These are phyloP conservation scores for Chenopodium suecicum DNA, from an alignment of 148 eudicot species.

Conservation along the genomic window DNA sequence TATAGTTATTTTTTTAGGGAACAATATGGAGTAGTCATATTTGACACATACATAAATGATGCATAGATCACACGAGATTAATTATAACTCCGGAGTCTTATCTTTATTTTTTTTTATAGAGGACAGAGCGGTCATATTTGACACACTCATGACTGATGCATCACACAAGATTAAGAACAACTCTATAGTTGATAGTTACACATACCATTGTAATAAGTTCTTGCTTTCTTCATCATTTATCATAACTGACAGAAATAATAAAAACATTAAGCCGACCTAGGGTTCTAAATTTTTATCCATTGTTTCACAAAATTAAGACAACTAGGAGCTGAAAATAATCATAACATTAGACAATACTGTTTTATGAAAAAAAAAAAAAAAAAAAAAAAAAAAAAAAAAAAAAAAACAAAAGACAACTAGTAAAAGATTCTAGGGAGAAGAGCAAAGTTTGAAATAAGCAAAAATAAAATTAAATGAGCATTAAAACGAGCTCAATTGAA, in stretches of 20 bases:
- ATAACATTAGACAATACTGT: background rate
- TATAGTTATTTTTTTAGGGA: no score
- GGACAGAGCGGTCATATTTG: no score
- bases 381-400: background rate
- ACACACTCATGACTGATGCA: background rate
- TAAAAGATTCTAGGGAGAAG: constrained; percentile 8
- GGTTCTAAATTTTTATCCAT: background rate
- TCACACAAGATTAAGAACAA: background rate
- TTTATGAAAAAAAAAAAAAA: no score
- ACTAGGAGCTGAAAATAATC: background rate
- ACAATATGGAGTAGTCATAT: no score
- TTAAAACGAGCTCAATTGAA: constrained; percentile 6
- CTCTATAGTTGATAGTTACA: no score
- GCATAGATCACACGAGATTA: no score
- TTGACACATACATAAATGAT: no score
- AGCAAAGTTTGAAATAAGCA: background rate
- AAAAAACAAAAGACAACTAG: background rate
- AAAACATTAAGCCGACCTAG: background rate
- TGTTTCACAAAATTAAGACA: background rate
- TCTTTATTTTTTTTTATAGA: no score
- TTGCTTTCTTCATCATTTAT: background rate
- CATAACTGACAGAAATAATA: background rate
- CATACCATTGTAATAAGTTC: no score
- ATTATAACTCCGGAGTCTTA: no score
- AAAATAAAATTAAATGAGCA: background rate